phyloP scores from a whole-genome alignment of 257 asterid species.

The Primulina huaijiensis region DNA sequence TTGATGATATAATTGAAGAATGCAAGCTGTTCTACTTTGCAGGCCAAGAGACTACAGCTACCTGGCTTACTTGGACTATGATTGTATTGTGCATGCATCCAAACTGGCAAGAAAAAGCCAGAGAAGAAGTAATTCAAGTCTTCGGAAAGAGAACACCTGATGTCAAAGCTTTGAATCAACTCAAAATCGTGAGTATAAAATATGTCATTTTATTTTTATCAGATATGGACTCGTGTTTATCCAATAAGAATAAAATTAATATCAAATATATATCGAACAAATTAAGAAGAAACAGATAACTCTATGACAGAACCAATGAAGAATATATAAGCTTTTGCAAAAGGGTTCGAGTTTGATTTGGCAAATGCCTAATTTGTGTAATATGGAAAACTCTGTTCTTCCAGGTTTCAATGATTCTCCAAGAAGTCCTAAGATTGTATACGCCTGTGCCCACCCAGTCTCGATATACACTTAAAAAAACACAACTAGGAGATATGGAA shows the following conservation, averaged over 20 bases:
- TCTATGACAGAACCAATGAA: no score
- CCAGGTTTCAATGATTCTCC: constrained; percentile 15
- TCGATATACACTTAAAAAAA: not conserved
- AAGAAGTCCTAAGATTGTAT: constrained; percentile 20
- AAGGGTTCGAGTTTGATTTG: no score
- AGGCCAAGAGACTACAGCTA: constrained; percentile 34
- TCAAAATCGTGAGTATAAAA: constrained; percentile 25
- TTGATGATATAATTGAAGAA: constrained; percentile 30
- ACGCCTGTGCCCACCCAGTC: constrained; percentile 4
- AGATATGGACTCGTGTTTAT: no score
- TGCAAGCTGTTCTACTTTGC: constrained; percentile 30
- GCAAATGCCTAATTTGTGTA: not conserved
- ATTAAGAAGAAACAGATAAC: no score
- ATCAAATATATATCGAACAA: no score
- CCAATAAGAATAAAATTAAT: no score
- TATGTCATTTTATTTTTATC: no score
- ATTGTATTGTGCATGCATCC: constrained; percentile 29
- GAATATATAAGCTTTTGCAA: no score
- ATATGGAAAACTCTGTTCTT: not conserved
- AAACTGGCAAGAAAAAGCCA: constrained; percentile 31
- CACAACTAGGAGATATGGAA: constrained; percentile 1
- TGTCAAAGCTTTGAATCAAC: constrained; percentile 20
- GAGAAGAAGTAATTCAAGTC: constrained; percentile 26
- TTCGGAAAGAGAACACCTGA: constrained; percentile 26
- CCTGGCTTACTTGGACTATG: constrained; percentile 33